These are phyloP conservation scores for Bauhinia variegata DNA, from an alignment of 306 rosid species.

Conservation along the genomic window DNA sequence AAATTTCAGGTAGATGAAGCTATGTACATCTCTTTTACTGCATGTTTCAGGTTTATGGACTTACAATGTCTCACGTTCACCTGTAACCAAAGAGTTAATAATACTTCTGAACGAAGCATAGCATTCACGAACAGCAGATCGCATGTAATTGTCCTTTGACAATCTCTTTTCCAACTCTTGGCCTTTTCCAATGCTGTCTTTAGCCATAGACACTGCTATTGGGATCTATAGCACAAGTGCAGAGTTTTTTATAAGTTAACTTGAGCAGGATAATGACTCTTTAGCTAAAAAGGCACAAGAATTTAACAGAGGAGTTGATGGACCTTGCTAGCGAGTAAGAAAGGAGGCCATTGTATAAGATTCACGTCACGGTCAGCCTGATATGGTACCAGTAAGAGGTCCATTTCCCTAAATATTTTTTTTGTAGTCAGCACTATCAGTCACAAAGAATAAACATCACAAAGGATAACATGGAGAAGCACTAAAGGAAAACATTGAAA, in stretches of 20 bases:
- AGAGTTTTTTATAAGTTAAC: slow-evolving; percentile 3
- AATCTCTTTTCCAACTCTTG: slow-evolving; percentile 79
- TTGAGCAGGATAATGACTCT: slow-evolving; percentile 30
- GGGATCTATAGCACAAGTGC: slow-evolving; percentile 65
- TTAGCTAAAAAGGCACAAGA: slow-evolving; percentile 23
- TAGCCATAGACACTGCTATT: slow-evolving; percentile 93
- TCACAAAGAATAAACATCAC: slow-evolving; percentile 6
- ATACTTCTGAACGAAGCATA: slow-evolving; percentile 74
- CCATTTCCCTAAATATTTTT: slow-evolving; percentile 76
- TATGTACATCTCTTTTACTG: slow-evolving; percentile 8
- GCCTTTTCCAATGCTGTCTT: slow-evolving; percentile 75
- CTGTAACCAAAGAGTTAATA: slow-evolving; percentile 68
- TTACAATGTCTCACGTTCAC: slow-evolving; percentile 73
- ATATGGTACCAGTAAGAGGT: slow-evolving; percentile 91
- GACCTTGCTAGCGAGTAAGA: slow-evolving; percentile 99
- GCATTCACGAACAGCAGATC: slow-evolving; percentile 83
- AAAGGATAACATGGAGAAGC: slow-evolving; percentile 19
- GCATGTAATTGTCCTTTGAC: slow-evolving; percentile 70
- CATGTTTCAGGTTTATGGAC: slow-evolving; percentile 37
- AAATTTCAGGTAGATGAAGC: slow-evolving; percentile 27
- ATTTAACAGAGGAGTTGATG: slow-evolving; percentile 24
- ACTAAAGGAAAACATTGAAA: slow-evolving; percentile 26
- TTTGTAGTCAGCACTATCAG: slow-evolving; percentile 22
- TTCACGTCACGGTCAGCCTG: slow-evolving; percentile 70
- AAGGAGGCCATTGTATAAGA: slow-evolving; percentile 97